A percentile compares a stretch with the other conserved stretches of the same genome.
These are phyloP conservation scores for Polyporus tsugae DNA, from an alignment of 1,284 basidiomycete species.

Conservation along the genomic window DNA sequence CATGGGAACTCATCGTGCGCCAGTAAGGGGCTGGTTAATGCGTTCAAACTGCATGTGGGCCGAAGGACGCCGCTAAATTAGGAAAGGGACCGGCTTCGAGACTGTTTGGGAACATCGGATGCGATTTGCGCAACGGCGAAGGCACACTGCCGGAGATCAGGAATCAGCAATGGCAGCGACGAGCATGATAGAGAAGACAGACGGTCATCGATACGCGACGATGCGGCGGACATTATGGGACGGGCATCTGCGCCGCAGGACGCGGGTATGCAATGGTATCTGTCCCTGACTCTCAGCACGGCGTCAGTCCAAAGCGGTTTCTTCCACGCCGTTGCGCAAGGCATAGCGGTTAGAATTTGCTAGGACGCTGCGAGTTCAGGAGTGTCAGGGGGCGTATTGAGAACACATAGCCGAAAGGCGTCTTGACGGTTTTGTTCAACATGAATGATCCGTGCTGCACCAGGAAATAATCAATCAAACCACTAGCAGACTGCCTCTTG, in stretches of 20 bases:
- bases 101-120: neutral
- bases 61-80: neutral
- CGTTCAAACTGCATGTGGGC: neutral
- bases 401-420: neutral
- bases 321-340: neutral
- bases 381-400: neutral
- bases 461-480: neutral
- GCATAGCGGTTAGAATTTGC: neutral
- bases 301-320: neutral
- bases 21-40: neutral
- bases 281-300: neutral
- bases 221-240: neutral
- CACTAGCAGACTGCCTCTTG: neutral
- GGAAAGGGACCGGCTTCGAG: neutral
- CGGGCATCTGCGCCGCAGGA: neutral
- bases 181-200: conserved; percentile 2
- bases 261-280: neutral
- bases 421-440: neutral
- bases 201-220: neutral
- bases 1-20: neutral
- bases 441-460: neutral
- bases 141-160: neutral
- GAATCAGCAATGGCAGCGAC: neutral
- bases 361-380: neutral
- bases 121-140: neutral